phyloP scores from a whole-genome alignment of 2,329 filamentous ascomycete species.

The Thermomyces lanuginosus region DNA sequence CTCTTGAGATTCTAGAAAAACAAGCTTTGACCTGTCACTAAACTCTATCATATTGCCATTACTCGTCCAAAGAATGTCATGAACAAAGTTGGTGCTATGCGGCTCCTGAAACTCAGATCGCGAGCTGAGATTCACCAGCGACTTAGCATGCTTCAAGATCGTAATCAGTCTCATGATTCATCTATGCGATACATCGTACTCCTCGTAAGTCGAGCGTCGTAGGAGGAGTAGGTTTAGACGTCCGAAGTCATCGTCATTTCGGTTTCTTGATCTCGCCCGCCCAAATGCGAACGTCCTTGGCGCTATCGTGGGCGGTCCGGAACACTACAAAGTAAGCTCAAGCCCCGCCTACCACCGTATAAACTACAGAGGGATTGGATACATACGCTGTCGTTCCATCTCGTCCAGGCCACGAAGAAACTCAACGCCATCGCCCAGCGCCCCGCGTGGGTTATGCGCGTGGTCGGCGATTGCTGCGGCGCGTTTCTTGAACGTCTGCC shows the following conservation, averaged over 20 bases:
- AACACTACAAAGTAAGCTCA: slow-evolving; percentile 38
- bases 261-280: slow-evolving; percentile 44
- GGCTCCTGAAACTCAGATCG: too few relatives aligned
- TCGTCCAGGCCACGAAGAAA: slow-evolving; percentile 82
- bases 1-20: too few relatives aligned
- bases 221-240: background rate
- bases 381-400: slow-evolving; percentile 55
- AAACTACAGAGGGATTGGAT: slow-evolving; percentile 5
- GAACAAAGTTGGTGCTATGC: too few relatives aligned
- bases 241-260: slow-evolving; percentile 8
- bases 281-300: slow-evolving; percentile 55
- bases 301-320: slow-evolving; percentile 55
- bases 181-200: too few relatives aligned
- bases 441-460: slow-evolving; percentile 66
- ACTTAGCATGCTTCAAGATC: too few relatives aligned
- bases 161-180: too few relatives aligned
- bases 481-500: slow-evolving; percentile 59
- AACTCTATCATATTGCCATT: too few relatives aligned
- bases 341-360: too few relatives aligned
- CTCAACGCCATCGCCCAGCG: slow-evolving; percentile 51
- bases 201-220: too few relatives aligned
- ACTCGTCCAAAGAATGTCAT: too few relatives aligned
- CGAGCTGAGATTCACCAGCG: too few relatives aligned
- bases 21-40: too few relatives aligned
- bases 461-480: slow-evolving; percentile 75